phyloP scores from a whole-genome alignment of 2,329 filamentous ascomycete genomes.

The Fusarium aywerte region DNA sequence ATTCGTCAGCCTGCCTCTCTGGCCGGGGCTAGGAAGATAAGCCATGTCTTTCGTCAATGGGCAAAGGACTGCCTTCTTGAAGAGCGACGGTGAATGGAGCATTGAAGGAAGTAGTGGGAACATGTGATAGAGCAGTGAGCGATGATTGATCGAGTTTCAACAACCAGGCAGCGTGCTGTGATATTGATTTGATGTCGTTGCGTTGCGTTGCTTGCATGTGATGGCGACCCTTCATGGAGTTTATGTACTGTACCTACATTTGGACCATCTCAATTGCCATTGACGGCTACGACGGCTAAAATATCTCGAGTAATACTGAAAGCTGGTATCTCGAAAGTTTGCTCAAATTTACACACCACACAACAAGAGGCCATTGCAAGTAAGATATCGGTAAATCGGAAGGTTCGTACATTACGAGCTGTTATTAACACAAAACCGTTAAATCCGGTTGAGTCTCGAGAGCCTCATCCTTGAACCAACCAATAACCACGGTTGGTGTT shows the following conservation, averaged over 20 bases:
- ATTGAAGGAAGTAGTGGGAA: not conserved
- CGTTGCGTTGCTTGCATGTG: constrained; percentile 32
- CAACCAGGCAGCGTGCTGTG: constrained; percentile 5
- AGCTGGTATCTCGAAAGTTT: not conserved
- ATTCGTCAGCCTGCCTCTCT: not conserved
- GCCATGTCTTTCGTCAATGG: not conserved
- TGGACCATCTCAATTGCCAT: not conserved
- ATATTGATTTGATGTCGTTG: not conserved
- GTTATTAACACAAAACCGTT: constrained; percentile 1
- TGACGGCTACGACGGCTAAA: not conserved
- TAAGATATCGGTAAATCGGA: constrained; percentile 17
- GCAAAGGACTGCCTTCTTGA: not conserved
- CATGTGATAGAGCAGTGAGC: constrained; percentile 16
- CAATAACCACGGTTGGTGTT: not conserved
- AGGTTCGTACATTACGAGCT: constrained; percentile 12
- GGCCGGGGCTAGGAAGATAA: not conserved
- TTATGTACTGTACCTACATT: not conserved
- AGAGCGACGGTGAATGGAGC: not conserved
- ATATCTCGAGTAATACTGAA: not conserved
- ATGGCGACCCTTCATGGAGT: constrained; percentile 7
- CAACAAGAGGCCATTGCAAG: not conserved
- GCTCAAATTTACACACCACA: constrained; percentile 4
- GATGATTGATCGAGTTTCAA: constrained; percentile 1
- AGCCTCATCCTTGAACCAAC: constrained; percentile 29
- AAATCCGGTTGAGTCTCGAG: constrained; percentile 3